phyloP scores from a whole-genome alignment of 352 stramenopile species.

The Pythium brachiatum region DNA sequence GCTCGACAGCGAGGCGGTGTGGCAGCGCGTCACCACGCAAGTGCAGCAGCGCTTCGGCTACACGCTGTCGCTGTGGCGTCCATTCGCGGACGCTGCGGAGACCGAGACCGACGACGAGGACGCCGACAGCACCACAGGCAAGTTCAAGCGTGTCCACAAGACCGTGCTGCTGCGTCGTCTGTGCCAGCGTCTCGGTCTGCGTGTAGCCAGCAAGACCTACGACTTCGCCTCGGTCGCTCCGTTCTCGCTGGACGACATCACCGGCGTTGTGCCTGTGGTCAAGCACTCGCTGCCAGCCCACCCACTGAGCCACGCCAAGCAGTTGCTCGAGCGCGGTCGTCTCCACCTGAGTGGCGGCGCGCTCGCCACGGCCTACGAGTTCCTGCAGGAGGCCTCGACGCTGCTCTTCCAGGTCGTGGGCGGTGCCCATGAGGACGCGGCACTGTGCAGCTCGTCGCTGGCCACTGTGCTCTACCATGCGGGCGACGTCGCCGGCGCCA shows the following conservation, averaged over 20 bases:
- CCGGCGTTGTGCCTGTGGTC: slow-evolving; percentile 92
- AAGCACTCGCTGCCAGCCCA: slow-evolving; percentile 89
- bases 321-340: slow-evolving; percentile 87
- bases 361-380: slow-evolving; percentile 77
- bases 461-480: slow-evolving; percentile 92
- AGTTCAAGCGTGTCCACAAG: slow-evolving; percentile 65
- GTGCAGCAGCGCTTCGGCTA: slow-evolving; percentile 82
- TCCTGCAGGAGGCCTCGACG: slow-evolving; percentile 88
- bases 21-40: slow-evolving; percentile 54
- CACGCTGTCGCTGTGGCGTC: slow-evolving; percentile 67
- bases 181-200: slow-evolving; percentile 92
- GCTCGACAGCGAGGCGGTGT: slow-evolving; percentile 49
- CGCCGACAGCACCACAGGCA: slow-evolving; percentile 10
- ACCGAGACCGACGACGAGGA: slow-evolving; percentile 24
- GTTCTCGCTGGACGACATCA: slow-evolving; percentile 90
- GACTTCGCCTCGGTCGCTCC: slow-evolving; percentile 72
- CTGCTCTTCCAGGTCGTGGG: slow-evolving; percentile 94
- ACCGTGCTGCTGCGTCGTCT: slow-evolving; percentile 88
- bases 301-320: slow-evolving; percentile 71
- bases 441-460: slow-evolving; percentile 90
- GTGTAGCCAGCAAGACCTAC: slow-evolving; percentile 89
- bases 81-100: slow-evolving; percentile 19
- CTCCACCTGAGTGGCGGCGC: slow-evolving; percentile 73
- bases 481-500: slow-evolving; percentile 84
- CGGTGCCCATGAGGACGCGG: slow-evolving; percentile 90